Evolutionary conservation across 345 rosid genomes (phyloP).

Genomic region (Corymbia maculata): DNA sequence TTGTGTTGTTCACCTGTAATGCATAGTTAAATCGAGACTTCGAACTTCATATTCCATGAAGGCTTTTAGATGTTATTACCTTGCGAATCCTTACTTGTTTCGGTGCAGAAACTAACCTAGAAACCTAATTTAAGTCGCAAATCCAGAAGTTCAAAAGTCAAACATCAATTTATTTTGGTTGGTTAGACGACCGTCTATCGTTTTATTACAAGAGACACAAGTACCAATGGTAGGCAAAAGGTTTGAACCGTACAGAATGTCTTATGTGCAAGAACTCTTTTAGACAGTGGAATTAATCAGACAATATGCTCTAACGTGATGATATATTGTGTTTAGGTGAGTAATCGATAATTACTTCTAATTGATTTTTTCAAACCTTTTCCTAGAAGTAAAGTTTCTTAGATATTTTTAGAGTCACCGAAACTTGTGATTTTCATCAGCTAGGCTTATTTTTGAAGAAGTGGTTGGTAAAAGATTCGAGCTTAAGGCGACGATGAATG

Average conservation of each 20-base stretch:
- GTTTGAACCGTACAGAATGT: neutral
- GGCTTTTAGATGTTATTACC: neutral
- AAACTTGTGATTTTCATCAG: neutral
- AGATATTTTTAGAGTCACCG: neutral
- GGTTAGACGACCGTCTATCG: neutral
- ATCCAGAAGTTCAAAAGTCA: neutral
- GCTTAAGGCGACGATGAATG: neutral
- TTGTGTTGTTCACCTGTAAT: neutral
- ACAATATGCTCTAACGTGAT: neutral
- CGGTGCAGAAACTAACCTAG: neutral
- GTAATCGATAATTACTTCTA: neutral
- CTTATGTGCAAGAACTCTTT: neutral
- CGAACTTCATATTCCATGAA: neutral
- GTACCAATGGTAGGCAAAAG: neutral
- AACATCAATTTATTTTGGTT: neutral
- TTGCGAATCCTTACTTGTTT: neutral
- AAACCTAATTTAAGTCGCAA: neutral
- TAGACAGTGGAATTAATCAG: neutral
- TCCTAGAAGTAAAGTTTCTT: neutral
- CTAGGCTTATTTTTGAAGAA: neutral
- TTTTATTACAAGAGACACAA: neutral
- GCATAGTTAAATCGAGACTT: neutral
- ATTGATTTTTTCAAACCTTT: neutral
- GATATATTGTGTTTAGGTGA: neutral
- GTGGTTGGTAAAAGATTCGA: neutral